A percentile compares a stretch with the other conserved stretches of the same genome.
Conservation (phyloP, 139 green algal genomes). For the Chlorella sp. region DNA sequence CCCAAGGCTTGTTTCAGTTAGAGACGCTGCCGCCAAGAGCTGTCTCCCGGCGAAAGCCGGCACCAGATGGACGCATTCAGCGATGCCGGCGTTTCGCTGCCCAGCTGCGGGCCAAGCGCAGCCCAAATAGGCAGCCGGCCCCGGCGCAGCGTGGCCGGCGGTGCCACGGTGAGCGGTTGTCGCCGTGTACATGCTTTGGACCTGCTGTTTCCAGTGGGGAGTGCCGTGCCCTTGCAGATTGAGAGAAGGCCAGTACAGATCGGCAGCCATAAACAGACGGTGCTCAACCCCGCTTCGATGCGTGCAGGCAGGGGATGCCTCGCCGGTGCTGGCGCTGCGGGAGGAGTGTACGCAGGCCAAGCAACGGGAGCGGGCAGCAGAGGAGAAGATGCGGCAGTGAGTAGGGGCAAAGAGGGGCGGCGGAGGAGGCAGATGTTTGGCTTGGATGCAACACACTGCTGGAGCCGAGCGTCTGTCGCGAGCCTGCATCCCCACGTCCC, state of each 20-base stretch:
- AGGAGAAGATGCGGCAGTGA: slow-evolving; percentile 50
- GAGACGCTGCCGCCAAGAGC: neutral
- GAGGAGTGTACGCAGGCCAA: slow-evolving; percentile 45
- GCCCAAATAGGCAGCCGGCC: no score
- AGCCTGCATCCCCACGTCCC: neutral
- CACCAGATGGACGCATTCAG: neutral
- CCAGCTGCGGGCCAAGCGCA: neutral
- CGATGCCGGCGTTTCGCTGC: neutral
- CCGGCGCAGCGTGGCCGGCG: no score
- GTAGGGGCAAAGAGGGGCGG: neutral
- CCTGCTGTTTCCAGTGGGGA: no score
- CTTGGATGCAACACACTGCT: neutral
- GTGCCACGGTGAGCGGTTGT: no score
- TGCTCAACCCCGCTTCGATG: no score
- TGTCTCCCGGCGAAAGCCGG: neutral
- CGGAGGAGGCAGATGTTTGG: neutral
- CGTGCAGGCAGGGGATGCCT: no score
- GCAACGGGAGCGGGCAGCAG: slow-evolving; percentile 33
- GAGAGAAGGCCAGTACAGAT: no score
- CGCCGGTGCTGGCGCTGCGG: slow-evolving; percentile 42
- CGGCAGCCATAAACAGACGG: no score
- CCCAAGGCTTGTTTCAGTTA: neutral
- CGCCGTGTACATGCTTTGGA: no score
- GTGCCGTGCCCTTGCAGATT: no score
- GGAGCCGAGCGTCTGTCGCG: neutral